These are phyloP conservation scores for Eucalyptus brandiana DNA, from an alignment of 345 rosid species.

Conservation along the genomic window DNA sequence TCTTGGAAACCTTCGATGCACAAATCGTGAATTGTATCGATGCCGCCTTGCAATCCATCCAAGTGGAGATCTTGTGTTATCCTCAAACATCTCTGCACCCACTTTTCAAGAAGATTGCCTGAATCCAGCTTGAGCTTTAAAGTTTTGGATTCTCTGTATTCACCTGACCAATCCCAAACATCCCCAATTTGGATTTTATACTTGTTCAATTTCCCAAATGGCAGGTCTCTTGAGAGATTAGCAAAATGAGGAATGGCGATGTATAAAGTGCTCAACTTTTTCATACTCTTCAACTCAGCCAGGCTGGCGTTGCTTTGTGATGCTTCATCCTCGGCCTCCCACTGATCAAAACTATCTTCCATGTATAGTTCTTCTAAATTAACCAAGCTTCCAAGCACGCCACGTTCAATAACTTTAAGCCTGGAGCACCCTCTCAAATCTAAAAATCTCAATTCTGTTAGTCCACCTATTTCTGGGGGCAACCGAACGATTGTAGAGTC, in stretches of 20 bases:
- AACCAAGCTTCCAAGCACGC: background rate
- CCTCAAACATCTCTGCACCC: background rate
- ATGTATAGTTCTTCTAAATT: background rate
- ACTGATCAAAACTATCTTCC: background rate
- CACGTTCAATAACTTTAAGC: background rate
- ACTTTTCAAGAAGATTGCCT: background rate
- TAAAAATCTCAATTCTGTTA: background rate
- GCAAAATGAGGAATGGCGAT: background rate
- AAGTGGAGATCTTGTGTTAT: background rate
- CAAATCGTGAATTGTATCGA: fast-evolving
- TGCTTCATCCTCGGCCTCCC: background rate
- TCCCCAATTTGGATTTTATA: background rate
- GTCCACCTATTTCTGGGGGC: background rate
- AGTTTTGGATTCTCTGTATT: background rate
- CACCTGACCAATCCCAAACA: fast-evolving
- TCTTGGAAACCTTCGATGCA: fast-evolving
- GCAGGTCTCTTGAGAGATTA: background rate
- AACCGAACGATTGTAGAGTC: fast-evolving
- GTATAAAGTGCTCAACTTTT: background rate
- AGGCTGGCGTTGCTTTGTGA: fast-evolving
- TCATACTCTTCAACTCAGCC: background rate
- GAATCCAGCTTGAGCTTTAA: background rate
- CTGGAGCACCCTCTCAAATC: fast-evolving
- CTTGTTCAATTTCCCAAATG: background rate
- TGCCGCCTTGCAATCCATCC: too few species aligned